Evolutionary conservation across 371 early-diverging fungal species (phyloP).

Genomic region (Gilbertella persicaria): DNA sequence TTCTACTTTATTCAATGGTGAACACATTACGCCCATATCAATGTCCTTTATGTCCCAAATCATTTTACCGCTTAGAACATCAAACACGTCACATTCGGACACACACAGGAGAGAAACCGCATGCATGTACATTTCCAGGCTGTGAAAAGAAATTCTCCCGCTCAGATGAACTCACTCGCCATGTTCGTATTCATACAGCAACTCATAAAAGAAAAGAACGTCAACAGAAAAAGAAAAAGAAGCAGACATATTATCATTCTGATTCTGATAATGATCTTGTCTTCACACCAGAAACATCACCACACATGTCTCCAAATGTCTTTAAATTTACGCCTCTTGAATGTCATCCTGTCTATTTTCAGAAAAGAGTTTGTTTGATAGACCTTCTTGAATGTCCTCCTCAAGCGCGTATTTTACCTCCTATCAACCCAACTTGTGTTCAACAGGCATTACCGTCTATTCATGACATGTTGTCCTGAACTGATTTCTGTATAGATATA

Average conservation of each 20-base stretch:
- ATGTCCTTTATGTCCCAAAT: constrained; percentile 66
- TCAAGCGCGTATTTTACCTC: constrained; percentile 45
- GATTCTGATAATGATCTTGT: constrained; percentile 44
- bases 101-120: constrained; percentile 86
- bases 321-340: constrained; percentile 33
- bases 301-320: constrained; percentile 32
- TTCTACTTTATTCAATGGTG: no score
- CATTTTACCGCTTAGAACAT: constrained; percentile 69
- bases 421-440: constrained; percentile 21
- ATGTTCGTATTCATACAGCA: constrained; percentile 63
- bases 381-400: constrained; percentile 46
- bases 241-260: constrained; percentile 29
- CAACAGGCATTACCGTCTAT: not conserved
- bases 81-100: constrained; percentile 80
- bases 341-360: constrained; percentile 21
- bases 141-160: constrained; percentile 81
- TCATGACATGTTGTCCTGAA: constrained; percentile 8
- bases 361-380: constrained; percentile 22
- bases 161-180: constrained; percentile 68
- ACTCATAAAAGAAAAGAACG: constrained; percentile 36
- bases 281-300: constrained; percentile 49
- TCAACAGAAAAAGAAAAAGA: constrained; percentile 24
- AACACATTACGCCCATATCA: constrained; percentile 70
- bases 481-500: no score
- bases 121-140: constrained; percentile 66